Base-by-base conservation (phyloP, 2,329 filamentous ascomycete genomes). In the Mycosphaerella arachidis region DNA sequence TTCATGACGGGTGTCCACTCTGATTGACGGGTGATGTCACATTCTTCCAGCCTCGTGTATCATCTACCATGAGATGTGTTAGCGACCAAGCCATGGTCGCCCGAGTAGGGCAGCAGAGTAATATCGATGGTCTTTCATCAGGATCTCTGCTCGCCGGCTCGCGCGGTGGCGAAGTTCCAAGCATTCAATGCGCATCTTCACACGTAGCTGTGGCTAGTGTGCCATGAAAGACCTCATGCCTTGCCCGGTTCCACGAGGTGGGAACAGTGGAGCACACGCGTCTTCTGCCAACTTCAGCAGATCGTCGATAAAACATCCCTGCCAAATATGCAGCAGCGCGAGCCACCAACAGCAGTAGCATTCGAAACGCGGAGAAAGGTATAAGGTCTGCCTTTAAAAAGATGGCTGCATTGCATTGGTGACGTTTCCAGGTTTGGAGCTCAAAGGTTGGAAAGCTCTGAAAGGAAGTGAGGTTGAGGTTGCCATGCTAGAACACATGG, bases 1-100 rank as follows among this genome's bases (percentile, higher is more conserved):
- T 48, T 58, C 59, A 64, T 63, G 45, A 48, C 56, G 57, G 55
- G 33, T 31, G 27, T 33, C 53, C 52, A 52, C 31, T 51, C 31
- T 30, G 18, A 12, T 37, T 16, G 37, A 12, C 13, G n/a, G 4
- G 48, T 58, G 56, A 58, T 51, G 56, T 58, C 56, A 58, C 56
- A 57, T n/a, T 40, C 31, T 35, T n/a, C 55, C 45, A 51, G 29
- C 31, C 55, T 51, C 31, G 24, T 48, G 37, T 16, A 20, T 12
- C 30, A 16, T n/a, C 5, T 6, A 24, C 6, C 16, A 8, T 7
- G n/a, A 43, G 50, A 35, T 12, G 2, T 33, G 27, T 18, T 29
- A 33, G 1, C 27, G 29, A n/a, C n/a, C 7, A 16, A n/a, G 18
- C 40, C 2, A 43, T 43, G 40, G 13, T 8, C 3, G 40, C n/a